Evolutionary conservation across 345 rosid genomes (phyloP).

Genomic region (Salix udensis): DNA sequence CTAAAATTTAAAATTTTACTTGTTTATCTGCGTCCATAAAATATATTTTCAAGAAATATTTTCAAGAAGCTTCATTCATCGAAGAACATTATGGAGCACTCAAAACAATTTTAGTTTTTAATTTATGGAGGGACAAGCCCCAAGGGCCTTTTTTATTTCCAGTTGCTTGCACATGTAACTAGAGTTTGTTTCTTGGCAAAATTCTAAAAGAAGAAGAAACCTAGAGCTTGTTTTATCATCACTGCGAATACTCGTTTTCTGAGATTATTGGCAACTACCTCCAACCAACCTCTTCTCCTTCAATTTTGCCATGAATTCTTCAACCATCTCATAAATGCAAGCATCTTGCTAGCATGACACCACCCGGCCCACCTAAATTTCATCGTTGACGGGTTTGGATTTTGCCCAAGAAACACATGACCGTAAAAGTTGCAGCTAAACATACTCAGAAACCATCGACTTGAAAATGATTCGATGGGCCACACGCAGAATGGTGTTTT

Average conservation of each 20-base stretch:
- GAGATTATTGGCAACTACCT: slow-evolving; percentile 6
- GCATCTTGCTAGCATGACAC: neutral
- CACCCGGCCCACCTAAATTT: slow-evolving; percentile 7
- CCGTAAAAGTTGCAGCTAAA: neutral
- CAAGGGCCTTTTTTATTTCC: too few relatives aligned
- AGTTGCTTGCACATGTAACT: too few relatives aligned
- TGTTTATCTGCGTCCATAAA: too few relatives aligned
- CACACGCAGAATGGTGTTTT: neutral
- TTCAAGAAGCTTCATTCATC: too few relatives aligned
- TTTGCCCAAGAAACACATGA: neutral
- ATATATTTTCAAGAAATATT: too few relatives aligned
- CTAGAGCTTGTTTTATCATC: too few relatives aligned
- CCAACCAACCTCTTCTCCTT: slow-evolving; percentile 7
- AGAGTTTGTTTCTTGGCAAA: too few relatives aligned
- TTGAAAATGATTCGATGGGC: neutral
- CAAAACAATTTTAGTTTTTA: too few relatives aligned
- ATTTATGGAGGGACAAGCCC: too few relatives aligned
- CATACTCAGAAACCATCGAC: neutral
- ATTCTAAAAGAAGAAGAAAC: too few relatives aligned
- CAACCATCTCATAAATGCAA: slow-evolving; percentile 24
- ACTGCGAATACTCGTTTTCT: too few relatives aligned
- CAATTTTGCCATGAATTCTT: slow-evolving; percentile 21
- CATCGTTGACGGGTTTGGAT: neutral
- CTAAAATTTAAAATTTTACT: rapidly evolving
- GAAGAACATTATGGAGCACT: too few relatives aligned